Evolutionary conservation across 495 filamentous ascomycete genomes (phyloP), one percentile per base, ranked within the genome.

Genomic region (Aspergillus carlsbadensis): DNA sequence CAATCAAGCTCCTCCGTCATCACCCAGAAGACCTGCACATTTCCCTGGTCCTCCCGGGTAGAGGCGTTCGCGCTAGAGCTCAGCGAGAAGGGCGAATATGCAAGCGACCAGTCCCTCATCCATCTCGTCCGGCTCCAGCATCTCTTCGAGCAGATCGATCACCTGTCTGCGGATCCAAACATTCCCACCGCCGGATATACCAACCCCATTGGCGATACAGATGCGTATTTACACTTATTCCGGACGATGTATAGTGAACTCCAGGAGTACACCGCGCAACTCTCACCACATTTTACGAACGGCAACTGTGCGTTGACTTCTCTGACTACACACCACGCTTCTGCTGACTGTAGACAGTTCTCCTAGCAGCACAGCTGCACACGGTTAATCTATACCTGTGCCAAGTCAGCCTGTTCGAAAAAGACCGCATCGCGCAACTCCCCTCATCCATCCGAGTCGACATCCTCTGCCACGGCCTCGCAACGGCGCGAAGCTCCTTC

Each of bases 121-220:
- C 50, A 61, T 37, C 47, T 66, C 10, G 50, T 67, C 14, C 59
- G 53, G 24, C 52, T 67, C 5, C 65, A 67, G 52, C 54, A 39
- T 24, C 17, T 61, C 14, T 47, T 56, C 6, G 65, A 64, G 26
- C 58, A 60, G 31, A 59, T 65, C 15, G 45, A 59, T 34, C 20
- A 24, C 6, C 24, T 42, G 8, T 61, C 58, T 21, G 20, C 15
- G 20, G 35, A 31, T 2, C 20, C 10, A 3, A 31, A 21, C 7
- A 21, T 17, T 14, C 24, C 33, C 1, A 1, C 20, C 5, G 15
- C 29, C 2, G 17, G 24, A 24, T 17, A 15, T 1, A 33, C 17
- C n/a, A 17, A 18, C 39, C 17, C 10, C 6, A 17, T 41, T n/a
- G 39, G 14, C 39, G 17, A 17, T n/a, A 6, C 7, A 7, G 8